Evolutionary conservation across 1,284 basidiomycete species (phyloP).

Genomic region (Baeospora myosura): DNA sequence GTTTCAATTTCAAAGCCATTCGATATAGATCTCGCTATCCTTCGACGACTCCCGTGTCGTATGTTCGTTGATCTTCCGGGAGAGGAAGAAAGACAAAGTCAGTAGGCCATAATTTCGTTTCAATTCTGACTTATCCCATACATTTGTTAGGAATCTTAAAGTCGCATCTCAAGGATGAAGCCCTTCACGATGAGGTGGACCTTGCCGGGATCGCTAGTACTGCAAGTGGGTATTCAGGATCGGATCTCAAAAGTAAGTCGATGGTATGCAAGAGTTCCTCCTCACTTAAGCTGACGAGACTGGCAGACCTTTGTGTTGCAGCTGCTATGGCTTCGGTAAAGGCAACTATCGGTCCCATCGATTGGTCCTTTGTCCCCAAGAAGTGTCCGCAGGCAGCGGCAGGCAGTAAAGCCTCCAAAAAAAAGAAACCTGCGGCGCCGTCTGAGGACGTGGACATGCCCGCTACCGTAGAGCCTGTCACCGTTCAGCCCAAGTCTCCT

Average conservation of each 20-base stretch:
- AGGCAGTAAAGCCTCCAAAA: neutral
- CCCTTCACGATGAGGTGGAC: conserved; percentile 6
- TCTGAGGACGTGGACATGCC: neutral
- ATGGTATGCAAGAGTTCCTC: neutral
- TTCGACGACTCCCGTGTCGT: conserved; percentile 14
- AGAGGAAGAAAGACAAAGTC: conserved; percentile 10
- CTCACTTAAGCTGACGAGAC: neutral
- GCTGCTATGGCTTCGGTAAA: neutral
- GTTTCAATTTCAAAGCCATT: conserved; percentile 10
- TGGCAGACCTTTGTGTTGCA: conserved; percentile 1
- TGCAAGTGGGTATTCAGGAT: conserved; percentile 13
- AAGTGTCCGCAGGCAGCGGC: no score
- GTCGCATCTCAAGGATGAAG: conserved; percentile 12
- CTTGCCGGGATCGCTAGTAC: conserved; percentile 8
- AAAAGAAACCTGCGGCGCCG: neutral
- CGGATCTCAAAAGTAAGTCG: conserved; percentile 14
- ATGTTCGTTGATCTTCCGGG: conserved; percentile 15
- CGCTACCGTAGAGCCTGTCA: neutral
- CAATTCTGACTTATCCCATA: neutral
- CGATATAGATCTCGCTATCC: conserved; percentile 14
- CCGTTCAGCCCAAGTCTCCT: neutral
- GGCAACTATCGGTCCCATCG: neutral
- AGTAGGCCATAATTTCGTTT: neutral
- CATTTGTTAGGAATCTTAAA: conserved; percentile 8
- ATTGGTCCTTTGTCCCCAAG: no score